phyloP scores from a whole-genome alignment of 495 filamentous ascomycete species.

The Hapsidospora chrysogenum region DNA sequence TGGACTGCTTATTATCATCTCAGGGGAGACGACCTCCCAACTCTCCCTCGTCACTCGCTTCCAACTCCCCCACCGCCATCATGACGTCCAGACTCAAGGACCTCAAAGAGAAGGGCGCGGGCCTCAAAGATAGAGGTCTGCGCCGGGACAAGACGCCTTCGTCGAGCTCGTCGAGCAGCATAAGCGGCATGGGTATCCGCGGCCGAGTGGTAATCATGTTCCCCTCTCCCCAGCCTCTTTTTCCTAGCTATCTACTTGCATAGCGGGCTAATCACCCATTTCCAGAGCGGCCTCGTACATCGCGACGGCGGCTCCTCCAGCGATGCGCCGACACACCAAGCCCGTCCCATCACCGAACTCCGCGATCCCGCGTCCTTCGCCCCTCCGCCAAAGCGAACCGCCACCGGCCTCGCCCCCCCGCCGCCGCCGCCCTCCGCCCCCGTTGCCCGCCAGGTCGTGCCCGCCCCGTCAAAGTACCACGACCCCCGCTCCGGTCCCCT shows the following conservation, averaged over 20 bases:
- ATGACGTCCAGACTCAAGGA: too few relatives aligned
- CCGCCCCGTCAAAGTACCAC: slow-evolving; percentile 17
- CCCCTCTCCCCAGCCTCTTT: too few relatives aligned
- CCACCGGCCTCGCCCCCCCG: slow-evolving; percentile 1
- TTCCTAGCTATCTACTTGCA: too few relatives aligned
- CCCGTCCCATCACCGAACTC: slow-evolving; percentile 57
- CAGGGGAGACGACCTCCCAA: too few relatives aligned
- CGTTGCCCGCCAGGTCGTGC: slow-evolving; percentile 1
- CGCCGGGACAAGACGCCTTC: too few relatives aligned
- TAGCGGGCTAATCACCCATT: too few relatives aligned
- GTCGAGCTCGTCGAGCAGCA: too few relatives aligned
- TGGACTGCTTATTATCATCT: too few relatives aligned
- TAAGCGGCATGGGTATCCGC: slow-evolving; percentile 2
- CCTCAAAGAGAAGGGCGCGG: too few relatives aligned
- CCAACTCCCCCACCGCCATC: too few relatives aligned
- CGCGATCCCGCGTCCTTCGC: slow-evolving; percentile 71
- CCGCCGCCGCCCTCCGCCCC: background rate
- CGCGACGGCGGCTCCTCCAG: background rate
- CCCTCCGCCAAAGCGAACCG: slow-evolving; percentile 3
- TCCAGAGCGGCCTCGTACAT: slow-evolving; percentile 2
- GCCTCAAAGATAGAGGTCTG: too few relatives aligned
- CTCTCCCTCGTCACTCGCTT: too few relatives aligned
- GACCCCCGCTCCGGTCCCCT: slow-evolving; percentile 8
- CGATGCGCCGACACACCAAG: slow-evolving; percentile 24
- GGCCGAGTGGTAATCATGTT: background rate